Evolutionary conservation across 2,329 filamentous ascomycete genomes (phyloP).

Genomic region (Westerdykella sp.): DNA sequence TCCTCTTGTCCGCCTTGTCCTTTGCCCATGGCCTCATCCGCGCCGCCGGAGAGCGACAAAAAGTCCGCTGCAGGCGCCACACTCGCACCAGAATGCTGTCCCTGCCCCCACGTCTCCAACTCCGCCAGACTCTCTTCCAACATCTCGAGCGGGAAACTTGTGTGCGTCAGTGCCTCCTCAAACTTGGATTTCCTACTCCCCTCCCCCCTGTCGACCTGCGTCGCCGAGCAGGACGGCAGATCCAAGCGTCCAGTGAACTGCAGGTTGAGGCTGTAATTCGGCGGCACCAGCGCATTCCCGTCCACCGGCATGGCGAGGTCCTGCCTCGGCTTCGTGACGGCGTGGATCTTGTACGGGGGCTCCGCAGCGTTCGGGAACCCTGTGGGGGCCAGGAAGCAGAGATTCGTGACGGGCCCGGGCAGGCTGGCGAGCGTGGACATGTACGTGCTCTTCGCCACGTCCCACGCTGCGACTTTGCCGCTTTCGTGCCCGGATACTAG

Average conservation of each 20-base stretch:
- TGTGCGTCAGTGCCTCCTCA: slow-evolving; percentile 38
- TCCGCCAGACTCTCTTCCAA: slow-evolving; percentile 34
- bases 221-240: slow-evolving; percentile 25
- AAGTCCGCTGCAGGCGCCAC: slow-evolving; percentile 29
- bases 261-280: slow-evolving; percentile 55
- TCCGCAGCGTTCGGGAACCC: slow-evolving; percentile 36
- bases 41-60: slow-evolving; percentile 13
- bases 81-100: slow-evolving; percentile 11
- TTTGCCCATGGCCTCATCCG: slow-evolving; percentile 1
- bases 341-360: slow-evolving; percentile 47
- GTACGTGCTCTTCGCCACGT: slow-evolving; percentile 64
- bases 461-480: slow-evolving; percentile 77
- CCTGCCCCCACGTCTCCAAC: slow-evolving; percentile 23
- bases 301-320: slow-evolving; percentile 42
- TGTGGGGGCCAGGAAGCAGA: slow-evolving; percentile 63
- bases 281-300: slow-evolving; percentile 38
- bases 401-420: slow-evolving; percentile 75
- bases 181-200: slow-evolving; percentile 24
- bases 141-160: slow-evolving; percentile 40
- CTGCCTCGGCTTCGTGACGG: slow-evolving; percentile 74
- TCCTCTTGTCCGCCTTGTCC: slow-evolving; percentile 18
- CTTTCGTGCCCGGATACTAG: slow-evolving; percentile 75
- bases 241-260: slow-evolving; percentile 51
- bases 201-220: slow-evolving; percentile 7
- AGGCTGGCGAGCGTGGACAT: slow-evolving; percentile 63